Percentiles rank a stretch among this genome's conserved stretches.
phyloP scores from a whole-genome alignment of 1,139 yeast genomes.

The Zygoascus hellenicus region DNA sequence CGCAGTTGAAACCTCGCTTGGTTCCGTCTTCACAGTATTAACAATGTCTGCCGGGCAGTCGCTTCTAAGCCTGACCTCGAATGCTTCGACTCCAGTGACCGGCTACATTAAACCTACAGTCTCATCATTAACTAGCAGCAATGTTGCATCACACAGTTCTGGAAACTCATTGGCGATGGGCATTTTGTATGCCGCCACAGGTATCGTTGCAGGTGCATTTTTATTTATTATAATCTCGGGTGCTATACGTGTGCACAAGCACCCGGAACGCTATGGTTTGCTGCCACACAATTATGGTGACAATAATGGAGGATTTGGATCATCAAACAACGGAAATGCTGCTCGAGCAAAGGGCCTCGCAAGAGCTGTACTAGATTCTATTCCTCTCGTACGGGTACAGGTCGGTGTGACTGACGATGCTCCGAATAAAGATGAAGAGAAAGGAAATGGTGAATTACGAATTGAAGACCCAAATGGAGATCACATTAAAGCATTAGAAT shows the following conservation, averaged over 20 bases:
- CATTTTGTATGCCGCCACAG: conserved; percentile 30
- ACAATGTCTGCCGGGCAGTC: conserved; percentile 23
- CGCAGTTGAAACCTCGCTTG: conserved; percentile 26
- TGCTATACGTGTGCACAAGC: conserved; percentile 33
- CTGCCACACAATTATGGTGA: conserved; percentile 16
- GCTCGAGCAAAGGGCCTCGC: conserved; percentile 33
- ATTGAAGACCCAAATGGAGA: background rate
- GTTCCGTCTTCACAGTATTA: conserved; percentile 29
- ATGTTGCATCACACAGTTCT: conserved; percentile 2
- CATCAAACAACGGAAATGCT: conserved; percentile 10
- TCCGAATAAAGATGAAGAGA: conserved; percentile 4
- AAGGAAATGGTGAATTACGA: background rate
- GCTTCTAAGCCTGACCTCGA: conserved; percentile 22
- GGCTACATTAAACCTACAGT: conserved; percentile 19
- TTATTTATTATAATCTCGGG: conserved; percentile 32
- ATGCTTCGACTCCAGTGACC: conserved; percentile 17
- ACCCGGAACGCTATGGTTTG: conserved; percentile 35
- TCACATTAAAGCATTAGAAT: background rate
- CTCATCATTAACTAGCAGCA: conserved; percentile 7
- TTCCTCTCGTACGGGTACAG: conserved; percentile 32
- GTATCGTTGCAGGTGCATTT: conserved; percentile 30
- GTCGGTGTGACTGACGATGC: conserved; percentile 11
- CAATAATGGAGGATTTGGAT: conserved; percentile 19
- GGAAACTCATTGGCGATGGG: conserved; percentile 30
- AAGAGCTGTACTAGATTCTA: conserved; percentile 35